Evolutionary conservation across 169 alveolate species (phyloP).

Genomic region (Eimeria sp.): DNA sequence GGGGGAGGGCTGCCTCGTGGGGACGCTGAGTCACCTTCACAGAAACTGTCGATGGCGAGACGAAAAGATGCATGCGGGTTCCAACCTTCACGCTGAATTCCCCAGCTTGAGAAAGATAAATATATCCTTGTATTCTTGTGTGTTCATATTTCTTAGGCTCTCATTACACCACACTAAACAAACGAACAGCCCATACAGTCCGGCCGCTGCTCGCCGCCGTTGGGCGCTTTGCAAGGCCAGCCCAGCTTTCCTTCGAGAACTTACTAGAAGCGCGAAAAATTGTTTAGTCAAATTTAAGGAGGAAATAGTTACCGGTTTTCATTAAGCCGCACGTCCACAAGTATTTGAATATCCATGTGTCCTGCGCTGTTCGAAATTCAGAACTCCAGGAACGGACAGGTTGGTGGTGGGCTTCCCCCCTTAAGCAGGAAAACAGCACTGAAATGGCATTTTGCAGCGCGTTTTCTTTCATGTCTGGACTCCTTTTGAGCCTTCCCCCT

Average conservation of each 20-base stretch:
- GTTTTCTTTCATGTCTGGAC: background rate
- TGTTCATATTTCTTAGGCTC: background rate
- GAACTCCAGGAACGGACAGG: background rate
- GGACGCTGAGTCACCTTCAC: background rate
- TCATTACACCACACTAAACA: background rate
- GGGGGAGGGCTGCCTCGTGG: background rate
- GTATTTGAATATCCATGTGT: background rate
- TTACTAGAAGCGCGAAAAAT: background rate
- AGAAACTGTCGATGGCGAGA: constrained; percentile 6
- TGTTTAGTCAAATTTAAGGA: background rate
- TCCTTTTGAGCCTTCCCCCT: background rate
- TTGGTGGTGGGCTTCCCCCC: background rate
- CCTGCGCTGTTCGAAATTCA: background rate
- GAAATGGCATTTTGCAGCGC: background rate
- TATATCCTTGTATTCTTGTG: background rate
- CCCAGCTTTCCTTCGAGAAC: background rate
- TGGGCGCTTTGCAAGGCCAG: background rate
- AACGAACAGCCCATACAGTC: background rate
- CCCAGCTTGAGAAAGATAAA: background rate
- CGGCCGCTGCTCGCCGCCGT: background rate
- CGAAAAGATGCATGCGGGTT: background rate
- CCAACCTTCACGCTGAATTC: background rate
- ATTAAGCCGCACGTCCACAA: background rate
- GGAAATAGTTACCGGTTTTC: background rate
- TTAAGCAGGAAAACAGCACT: background rate